Evolutionary conservation across 176 grass and related monocot species (phyloP).

Genomic region (Eremochloa ophiuroides): DNA sequence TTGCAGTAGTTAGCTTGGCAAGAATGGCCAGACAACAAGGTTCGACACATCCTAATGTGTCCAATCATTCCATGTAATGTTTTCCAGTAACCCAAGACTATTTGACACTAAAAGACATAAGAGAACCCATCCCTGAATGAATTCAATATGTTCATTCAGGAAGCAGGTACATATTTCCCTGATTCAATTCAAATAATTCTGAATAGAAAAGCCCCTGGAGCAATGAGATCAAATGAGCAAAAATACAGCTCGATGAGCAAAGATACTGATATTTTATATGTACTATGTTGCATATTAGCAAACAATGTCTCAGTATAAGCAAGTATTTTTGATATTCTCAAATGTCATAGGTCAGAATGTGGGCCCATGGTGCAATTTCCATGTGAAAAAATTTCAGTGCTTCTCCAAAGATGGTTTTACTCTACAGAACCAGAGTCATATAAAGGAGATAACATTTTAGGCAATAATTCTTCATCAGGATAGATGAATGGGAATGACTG

Average conservation of each 20-base stretch:
- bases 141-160: not conserved
- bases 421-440: conserved; percentile 39
- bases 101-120: not conserved
- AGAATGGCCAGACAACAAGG: not conserved
- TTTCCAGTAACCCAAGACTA: not conserved
- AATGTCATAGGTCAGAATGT: not conserved
- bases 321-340: not conserved
- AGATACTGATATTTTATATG: not conserved
- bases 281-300: not conserved
- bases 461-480: conserved; percentile 65
- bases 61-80: not conserved
- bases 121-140: not conserved
- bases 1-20: not conserved
- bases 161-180: not conserved
- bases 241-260: not conserved
- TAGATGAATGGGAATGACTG: conserved; percentile 70
- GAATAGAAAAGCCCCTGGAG: not conserved
- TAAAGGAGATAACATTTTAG: conserved; percentile 40
- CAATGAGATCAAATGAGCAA: not conserved
- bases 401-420: conserved; percentile 27
- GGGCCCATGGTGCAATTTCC: not conserved
- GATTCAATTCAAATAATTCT: not conserved
- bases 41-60: too few relatives aligned
- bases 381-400: conserved; percentile 1
- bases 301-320: not conserved